Percentiles rank a stretch among this genome's conserved stretches.
Evolutionary conservation across 345 rosid species (phyloP).

Genomic region (Camelina hispida): DNA sequence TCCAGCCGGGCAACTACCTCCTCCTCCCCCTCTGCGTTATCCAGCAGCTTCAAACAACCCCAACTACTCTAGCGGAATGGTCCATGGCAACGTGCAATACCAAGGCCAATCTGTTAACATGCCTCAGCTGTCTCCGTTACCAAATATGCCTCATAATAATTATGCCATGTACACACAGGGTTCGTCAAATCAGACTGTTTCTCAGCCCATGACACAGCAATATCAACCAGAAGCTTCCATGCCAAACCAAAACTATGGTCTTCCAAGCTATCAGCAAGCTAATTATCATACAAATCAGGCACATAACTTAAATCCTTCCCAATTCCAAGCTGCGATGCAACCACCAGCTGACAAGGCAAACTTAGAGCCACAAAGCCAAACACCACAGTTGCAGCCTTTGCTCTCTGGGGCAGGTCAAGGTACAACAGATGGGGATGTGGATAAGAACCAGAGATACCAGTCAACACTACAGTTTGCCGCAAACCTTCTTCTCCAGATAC

Average conservation of each 20-base stretch:
- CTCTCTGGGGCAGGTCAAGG: slow-evolving; percentile 59
- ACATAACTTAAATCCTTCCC: slow-evolving; percentile 55
- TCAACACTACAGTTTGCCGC: slow-evolving; percentile 95
- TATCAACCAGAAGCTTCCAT: slow-evolving; percentile 56
- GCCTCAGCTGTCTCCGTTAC: slow-evolving; percentile 56
- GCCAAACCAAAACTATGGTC: slow-evolving; percentile 58
- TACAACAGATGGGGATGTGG: slow-evolving; percentile 65
- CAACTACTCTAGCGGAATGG: slow-evolving; percentile 52
- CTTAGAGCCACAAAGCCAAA: slow-evolving; percentile 58
- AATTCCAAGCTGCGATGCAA: slow-evolving; percentile 58
- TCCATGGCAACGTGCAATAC: slow-evolving; percentile 53
- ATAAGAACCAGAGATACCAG: slow-evolving; percentile 89
- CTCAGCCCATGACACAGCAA: slow-evolving; percentile 63
- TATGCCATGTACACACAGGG: slow-evolving; percentile 50
- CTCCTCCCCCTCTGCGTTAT: slow-evolving; percentile 46
- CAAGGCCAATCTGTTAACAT: slow-evolving; percentile 56
- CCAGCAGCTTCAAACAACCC: slow-evolving; percentile 52
- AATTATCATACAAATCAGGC: slow-evolving; percentile 58
- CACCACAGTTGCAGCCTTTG: slow-evolving; percentile 60
- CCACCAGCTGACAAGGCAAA: slow-evolving; percentile 52
- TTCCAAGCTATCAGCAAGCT: slow-evolving; percentile 44
- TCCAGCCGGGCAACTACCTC: slow-evolving; percentile 54
- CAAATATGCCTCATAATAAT: slow-evolving; percentile 49
- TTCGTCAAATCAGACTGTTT: slow-evolving; percentile 53
- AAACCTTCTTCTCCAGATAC: slow-evolving; percentile 81